Percentiles rank a stretch among this genome's conserved stretches.
Conservation (phyloP, 2,329 filamentous ascomycete species). For the Myriangium duriaei region DNA sequence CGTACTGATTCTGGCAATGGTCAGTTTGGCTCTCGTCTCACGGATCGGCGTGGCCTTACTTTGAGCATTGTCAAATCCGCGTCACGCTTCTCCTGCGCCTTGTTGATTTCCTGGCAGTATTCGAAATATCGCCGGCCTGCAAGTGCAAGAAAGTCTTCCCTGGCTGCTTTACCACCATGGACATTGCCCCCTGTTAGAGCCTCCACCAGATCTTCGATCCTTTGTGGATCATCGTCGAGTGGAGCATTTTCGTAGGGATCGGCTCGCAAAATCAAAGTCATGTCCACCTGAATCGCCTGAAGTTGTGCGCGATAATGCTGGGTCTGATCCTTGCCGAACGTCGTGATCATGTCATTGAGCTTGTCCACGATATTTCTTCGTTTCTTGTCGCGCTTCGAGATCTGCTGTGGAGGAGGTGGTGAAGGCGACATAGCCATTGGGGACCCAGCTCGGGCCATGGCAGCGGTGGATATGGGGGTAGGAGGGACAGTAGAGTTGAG, state of each 20-base stretch:
- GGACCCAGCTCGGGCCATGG: conserved; percentile 28
- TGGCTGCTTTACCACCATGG: conserved; percentile 38
- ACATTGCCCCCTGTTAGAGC: conserved; percentile 30
- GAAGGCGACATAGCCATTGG: conserved; percentile 25
- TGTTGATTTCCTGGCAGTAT: conserved; percentile 77
- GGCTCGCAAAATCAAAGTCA: conserved; percentile 71
- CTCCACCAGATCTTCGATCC: conserved; percentile 49
- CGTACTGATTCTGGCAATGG: conserved; percentile 40
- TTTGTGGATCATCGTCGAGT: conserved; percentile 52
- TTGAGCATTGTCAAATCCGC: conserved; percentile 67
- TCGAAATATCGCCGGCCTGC: conserved; percentile 73
- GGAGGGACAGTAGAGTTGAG: too few species aligned
- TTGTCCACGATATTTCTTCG: conserved; percentile 71
- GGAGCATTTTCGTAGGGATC: conserved; percentile 62
- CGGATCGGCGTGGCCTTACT: conserved; percentile 39
- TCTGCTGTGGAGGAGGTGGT: conserved; percentile 35
- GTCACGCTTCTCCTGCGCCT: conserved; percentile 78
- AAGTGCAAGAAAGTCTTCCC: conserved; percentile 52
- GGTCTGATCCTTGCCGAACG: conserved; percentile 71
- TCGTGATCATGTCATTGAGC: conserved; percentile 60
- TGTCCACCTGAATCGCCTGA: conserved; percentile 82
- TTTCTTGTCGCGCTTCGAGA: conserved; percentile 83
- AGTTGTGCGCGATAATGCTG: conserved; percentile 78
- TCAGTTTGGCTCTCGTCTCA: conserved; percentile 1
- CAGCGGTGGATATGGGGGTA: too few species aligned